phyloP scores from a whole-genome alignment of 2,329 filamentous ascomycete genomes.

The Scytalidium lignicola region DNA sequence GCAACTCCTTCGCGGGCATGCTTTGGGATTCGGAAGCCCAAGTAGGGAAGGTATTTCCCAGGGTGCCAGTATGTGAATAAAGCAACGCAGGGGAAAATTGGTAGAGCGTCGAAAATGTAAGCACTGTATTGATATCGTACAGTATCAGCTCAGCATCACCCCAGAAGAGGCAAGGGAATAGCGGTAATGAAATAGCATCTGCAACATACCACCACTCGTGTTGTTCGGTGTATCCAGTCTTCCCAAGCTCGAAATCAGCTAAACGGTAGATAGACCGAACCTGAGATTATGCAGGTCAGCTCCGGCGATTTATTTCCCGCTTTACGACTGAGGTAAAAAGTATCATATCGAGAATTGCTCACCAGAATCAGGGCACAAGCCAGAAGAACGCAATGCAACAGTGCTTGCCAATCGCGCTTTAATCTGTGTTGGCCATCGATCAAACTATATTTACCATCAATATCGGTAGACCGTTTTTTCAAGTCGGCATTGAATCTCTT shows the following conservation, averaged over 20 bases:
- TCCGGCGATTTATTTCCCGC: not conserved
- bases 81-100: slow-evolving; percentile 15
- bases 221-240: slow-evolving; percentile 12
- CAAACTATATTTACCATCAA: slow-evolving; percentile 15
- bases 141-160: not conserved
- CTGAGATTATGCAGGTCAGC: too few relatives aligned
- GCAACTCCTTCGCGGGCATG: slow-evolving; percentile 16
- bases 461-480: slow-evolving; percentile 19
- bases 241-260: slow-evolving; percentile 19
- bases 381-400: slow-evolving; percentile 28
- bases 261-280: slow-evolving; percentile 21
- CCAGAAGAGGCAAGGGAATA: not conserved
- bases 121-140: not conserved
- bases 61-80: slow-evolving; percentile 30
- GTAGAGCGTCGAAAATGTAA: slow-evolving; percentile 19
- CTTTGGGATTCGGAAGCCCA: slow-evolving; percentile 29
- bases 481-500: slow-evolving; percentile 29
- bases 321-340: not conserved
- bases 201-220: slow-evolving; percentile 18
- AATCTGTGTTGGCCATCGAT: slow-evolving; percentile 21
- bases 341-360: slow-evolving; percentile 2
- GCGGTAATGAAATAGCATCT: too few relatives aligned
- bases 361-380: slow-evolving; percentile 28
- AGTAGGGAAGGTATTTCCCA: slow-evolving; percentile 27
- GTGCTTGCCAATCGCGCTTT: slow-evolving; percentile 26